Evolutionary conservation across 306 rosid genomes (phyloP).

Genomic region (Trichosanthes truncata): DNA sequence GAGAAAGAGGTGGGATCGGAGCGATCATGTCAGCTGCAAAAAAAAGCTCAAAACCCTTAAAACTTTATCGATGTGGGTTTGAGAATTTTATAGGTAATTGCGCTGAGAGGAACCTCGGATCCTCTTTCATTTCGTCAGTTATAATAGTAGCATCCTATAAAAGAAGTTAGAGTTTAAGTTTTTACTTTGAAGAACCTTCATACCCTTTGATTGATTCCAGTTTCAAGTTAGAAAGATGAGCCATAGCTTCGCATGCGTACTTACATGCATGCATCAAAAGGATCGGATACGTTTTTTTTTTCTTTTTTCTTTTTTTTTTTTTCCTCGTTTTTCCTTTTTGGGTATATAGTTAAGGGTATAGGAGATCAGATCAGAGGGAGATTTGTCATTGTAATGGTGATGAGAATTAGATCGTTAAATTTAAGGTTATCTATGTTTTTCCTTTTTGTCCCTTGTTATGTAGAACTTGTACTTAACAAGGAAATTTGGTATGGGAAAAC

Average conservation of each 20-base stretch:
- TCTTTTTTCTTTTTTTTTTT: background rate
- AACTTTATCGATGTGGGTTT: slow-evolving; percentile 59
- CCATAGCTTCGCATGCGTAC: background rate
- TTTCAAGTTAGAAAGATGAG: background rate
- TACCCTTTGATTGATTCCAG: background rate
- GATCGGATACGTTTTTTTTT: background rate
- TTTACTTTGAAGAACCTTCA: background rate
- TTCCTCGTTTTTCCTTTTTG: background rate
- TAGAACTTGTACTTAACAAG: background rate
- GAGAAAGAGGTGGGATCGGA: slow-evolving; percentile 74
- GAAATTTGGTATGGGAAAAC: background rate
- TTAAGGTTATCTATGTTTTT: background rate
- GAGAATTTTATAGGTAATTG: slow-evolving; percentile 33
- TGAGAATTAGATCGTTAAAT: background rate
- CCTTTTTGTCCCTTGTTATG: no score
- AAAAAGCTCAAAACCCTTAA: slow-evolving; percentile 28
- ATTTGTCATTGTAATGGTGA: slow-evolving; percentile 7
- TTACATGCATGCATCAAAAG: background rate
- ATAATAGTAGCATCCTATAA: background rate
- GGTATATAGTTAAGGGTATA: slow-evolving; percentile 13
- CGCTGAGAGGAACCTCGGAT: slow-evolving; percentile 99
- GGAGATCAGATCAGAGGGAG: slow-evolving; percentile 3
- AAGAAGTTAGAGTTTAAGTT: background rate
- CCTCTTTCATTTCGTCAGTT: slow-evolving; percentile 24
- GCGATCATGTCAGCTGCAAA: slow-evolving; percentile 97